Evolutionary conservation across 768 basidiomycete species (phyloP), one percentile per base, ranked within the genome.

Genomic region (Collybia sp.): DNA sequence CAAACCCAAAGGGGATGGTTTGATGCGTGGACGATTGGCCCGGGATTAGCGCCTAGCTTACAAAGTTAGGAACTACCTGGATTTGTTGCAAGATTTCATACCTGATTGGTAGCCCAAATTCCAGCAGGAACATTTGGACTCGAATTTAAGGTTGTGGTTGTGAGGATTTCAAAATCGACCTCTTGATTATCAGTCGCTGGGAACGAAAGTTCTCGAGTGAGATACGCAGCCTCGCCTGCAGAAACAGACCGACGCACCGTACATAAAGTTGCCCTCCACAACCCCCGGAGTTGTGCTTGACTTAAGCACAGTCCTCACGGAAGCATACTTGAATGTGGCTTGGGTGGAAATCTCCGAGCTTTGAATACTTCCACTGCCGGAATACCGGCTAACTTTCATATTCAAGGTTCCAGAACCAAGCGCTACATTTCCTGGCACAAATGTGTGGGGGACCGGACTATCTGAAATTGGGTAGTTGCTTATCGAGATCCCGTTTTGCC

Each of bases 81-180:
- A 41, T n/a, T 30, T 36, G 36, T 25, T 38, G 15, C 37, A 16
- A 20, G 39, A 6, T 30, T 13, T 42, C 32, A 4, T 49, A 63
- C 65, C 47, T 67, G 62, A 36, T 66, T 66, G 18, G 65, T 64
- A 13, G 66, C 64, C 67, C 67, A 67, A 30, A 66, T 65, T 11
- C 67, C 67, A 35, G 63, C 56, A 41, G 61, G 59, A 40, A 67
- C 59, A 20, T 58, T 43, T 12, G 55, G 42, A 43, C 53, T 65
- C 6, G 57, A 36, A n/a, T 42, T 46, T 17, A 57, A 53, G 6
- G 58, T 56, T 5, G 67, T 69, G 46, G 56, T 64, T 6, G 67
- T 69, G 49, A 69, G 52, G 30, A 63, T 67, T 41, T 67, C 67
- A 44, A 51, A 65, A 43, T 69, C 67, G 15, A 46, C 61, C 46